These are phyloP conservation scores for Achlya hypogyna DNA, from an alignment of 352 stramenopile species.

Conservation along the genomic window DNA sequence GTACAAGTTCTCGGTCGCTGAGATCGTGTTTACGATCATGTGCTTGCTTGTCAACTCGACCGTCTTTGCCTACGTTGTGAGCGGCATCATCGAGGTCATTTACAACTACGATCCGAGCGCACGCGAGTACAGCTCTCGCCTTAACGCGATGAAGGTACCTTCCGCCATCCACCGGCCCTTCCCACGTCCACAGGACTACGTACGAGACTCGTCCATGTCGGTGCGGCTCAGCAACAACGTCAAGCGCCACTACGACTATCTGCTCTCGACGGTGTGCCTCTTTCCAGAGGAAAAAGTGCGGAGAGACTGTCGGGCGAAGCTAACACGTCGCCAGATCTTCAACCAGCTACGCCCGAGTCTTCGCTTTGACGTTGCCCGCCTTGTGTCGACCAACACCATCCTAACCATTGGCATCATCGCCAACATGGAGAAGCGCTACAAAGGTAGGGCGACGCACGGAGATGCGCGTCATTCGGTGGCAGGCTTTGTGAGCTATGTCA, in stretches of 20 bases:
- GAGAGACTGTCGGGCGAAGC: neutral
- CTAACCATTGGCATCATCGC: constrained; percentile 77
- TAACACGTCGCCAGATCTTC: constrained; percentile 39
- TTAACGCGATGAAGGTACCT: constrained; percentile 70
- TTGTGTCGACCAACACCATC: constrained; percentile 67
- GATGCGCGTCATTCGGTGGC: neutral
- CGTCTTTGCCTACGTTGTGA: constrained; percentile 75
- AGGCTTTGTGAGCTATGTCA: constrained; percentile 71
- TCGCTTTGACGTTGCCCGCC: constrained; percentile 64
- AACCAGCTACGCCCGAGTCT: constrained; percentile 70
- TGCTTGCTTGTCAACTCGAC: constrained; percentile 75
- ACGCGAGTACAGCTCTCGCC: constrained; percentile 58
- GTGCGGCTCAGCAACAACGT: constrained; percentile 51
- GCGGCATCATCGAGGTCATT: constrained; percentile 73
- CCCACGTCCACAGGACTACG: constrained; percentile 36
- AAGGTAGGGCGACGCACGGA: constrained; percentile 26
- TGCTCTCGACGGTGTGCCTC: constrained; percentile 25
- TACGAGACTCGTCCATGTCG: constrained; percentile 52
- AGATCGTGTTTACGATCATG: constrained; percentile 59
- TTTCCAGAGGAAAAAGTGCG: constrained; percentile 73
- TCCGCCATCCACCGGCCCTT: neutral
- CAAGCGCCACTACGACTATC: constrained; percentile 27
- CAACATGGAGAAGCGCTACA: constrained; percentile 81
- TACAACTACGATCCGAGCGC: constrained; percentile 67
- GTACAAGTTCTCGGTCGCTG: constrained; percentile 60